A percentile compares a stretch with the other conserved stretches of the same genome.
phyloP scores from a whole-genome alignment of 306 rosid genomes.

The Coriaria nepalensis region DNA sequence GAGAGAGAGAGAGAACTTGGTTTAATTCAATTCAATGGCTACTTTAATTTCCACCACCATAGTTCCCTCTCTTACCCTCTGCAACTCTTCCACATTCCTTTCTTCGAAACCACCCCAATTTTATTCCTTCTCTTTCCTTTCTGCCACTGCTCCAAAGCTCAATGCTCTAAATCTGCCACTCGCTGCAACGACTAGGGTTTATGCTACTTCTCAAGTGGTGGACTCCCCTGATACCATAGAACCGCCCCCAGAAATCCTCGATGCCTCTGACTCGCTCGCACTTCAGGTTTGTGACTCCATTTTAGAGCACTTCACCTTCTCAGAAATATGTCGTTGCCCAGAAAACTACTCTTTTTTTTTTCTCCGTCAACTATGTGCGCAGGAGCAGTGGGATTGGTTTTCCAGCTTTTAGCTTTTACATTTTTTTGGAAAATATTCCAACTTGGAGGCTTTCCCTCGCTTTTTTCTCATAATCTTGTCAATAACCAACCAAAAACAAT shows the following conservation, averaged over 20 bases:
- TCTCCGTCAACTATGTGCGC: too few relatives aligned
- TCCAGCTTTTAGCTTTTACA: too few relatives aligned
- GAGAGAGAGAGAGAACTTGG: background rate
- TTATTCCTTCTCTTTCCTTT: slow-evolving; percentile 17
- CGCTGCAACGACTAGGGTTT: slow-evolving; percentile 26
- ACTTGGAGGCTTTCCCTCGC: too few relatives aligned
- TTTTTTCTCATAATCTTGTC: too few relatives aligned
- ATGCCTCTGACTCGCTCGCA: slow-evolving; percentile 19
- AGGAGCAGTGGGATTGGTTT: too few relatives aligned
- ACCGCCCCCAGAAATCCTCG: slow-evolving; percentile 27
- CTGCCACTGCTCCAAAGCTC: slow-evolving; percentile 23
- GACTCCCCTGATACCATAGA: slow-evolving; percentile 31
- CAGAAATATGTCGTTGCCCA: too few relatives aligned
- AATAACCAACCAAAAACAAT: too few relatives aligned
- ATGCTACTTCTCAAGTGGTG: slow-evolving; percentile 60
- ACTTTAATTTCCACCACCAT: slow-evolving; percentile 47
- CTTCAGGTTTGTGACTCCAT: slow-evolving; percentile 30
- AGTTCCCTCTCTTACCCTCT: slow-evolving; percentile 36
- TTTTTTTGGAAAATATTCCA: too few relatives aligned
- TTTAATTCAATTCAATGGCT: slow-evolving; percentile 39
- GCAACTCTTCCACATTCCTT: slow-evolving; percentile 28
- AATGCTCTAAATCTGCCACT: slow-evolving; percentile 26
- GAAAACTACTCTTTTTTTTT: too few relatives aligned
- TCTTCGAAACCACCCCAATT: slow-evolving; percentile 26
- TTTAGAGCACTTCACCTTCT: background rate